A percentile compares a stretch with the other conserved stretches of the same genome.
phyloP scores from a whole-genome alignment of 2,329 filamentous ascomycete genomes.

The Paecilomyces dactylethromorphus region DNA sequence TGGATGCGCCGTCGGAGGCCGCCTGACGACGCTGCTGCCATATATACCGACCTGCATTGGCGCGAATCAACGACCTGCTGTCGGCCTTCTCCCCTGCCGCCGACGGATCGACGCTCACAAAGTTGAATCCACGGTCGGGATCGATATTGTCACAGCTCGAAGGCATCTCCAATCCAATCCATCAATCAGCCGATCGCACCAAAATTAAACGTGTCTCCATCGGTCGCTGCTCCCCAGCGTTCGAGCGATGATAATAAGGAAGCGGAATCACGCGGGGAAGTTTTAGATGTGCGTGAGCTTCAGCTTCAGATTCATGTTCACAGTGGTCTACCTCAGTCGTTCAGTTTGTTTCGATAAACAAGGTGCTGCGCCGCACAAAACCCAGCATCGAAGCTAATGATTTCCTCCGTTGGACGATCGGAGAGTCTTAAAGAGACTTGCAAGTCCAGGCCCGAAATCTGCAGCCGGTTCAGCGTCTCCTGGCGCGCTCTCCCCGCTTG shows the following conservation, averaged over 20 bases:
- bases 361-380: neutral
- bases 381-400: neutral
- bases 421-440: neutral
- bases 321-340: neutral
- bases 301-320: neutral
- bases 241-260: neutral
- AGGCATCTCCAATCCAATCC: neutral
- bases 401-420: neutral
- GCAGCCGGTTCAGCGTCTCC: neutral
- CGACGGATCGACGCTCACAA: conserved; percentile 9
- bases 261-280: neutral
- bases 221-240: neutral
- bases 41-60: conserved; percentile 19
- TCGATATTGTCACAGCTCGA: neutral
- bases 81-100: conserved; percentile 5
- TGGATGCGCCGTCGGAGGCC: conserved; percentile 1
- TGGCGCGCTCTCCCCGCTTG: neutral
- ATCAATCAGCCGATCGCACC: neutral
- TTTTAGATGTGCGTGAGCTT: neutral
- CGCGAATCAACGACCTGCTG: conserved; percentile 16
- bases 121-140: conserved; percentile 5
- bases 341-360: neutral
- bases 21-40: conserved; percentile 14
- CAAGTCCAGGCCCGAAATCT: neutral
- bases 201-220: neutral